A percentile compares a stretch with the other conserved stretches of the same genome.
Evolutionary conservation across 2,329 filamentous ascomycete genomes (phyloP).

Genomic region (Venturia oleaginea): DNA sequence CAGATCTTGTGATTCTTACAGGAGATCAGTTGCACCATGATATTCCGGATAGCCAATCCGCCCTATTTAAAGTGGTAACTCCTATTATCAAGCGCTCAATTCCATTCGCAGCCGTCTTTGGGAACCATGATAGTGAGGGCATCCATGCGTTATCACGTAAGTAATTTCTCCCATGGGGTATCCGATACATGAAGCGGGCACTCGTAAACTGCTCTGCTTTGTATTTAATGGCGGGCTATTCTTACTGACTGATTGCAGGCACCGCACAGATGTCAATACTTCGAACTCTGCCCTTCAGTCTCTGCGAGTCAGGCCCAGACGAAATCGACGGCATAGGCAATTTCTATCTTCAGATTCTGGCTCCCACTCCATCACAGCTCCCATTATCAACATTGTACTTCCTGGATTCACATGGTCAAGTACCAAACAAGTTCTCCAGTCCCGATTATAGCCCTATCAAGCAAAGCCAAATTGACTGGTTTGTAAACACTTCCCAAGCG

Average conservation of each 20-base stretch:
- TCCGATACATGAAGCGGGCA: background rate
- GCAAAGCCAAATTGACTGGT: slow-evolving; percentile 89
- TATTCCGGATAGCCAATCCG: slow-evolving; percentile 33
- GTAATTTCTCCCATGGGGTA: slow-evolving; percentile 30
- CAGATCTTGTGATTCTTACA: slow-evolving; percentile 81
- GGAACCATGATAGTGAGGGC: slow-evolving; percentile 93
- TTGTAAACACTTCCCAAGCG: slow-evolving; percentile 64
- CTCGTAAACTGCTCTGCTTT: too few species aligned
- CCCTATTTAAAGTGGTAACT: slow-evolving; percentile 85
- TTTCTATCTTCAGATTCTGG: slow-evolving; percentile 84
- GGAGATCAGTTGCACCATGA: slow-evolving; percentile 96
- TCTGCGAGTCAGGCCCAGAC: slow-evolving; percentile 74
- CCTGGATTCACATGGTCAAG: slow-evolving; percentile 86
- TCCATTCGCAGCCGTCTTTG: slow-evolving; percentile 88
- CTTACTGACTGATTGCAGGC: slow-evolving; percentile 41
- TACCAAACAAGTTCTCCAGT: slow-evolving; percentile 77
- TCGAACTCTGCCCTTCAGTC: slow-evolving; percentile 77
- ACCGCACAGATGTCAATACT: slow-evolving; percentile 76
- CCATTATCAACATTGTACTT: slow-evolving; percentile 92
- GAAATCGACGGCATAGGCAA: slow-evolving; percentile 88
- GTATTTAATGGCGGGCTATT: too few species aligned
- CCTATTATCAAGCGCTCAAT: slow-evolving; percentile 79
- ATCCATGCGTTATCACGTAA: background rate
- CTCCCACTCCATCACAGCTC: slow-evolving; percentile 61
- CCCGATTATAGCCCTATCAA: slow-evolving; percentile 96